Conservation (phyloP, 208 protist species). For the Herpetomonas samuelpessoai region DNA sequence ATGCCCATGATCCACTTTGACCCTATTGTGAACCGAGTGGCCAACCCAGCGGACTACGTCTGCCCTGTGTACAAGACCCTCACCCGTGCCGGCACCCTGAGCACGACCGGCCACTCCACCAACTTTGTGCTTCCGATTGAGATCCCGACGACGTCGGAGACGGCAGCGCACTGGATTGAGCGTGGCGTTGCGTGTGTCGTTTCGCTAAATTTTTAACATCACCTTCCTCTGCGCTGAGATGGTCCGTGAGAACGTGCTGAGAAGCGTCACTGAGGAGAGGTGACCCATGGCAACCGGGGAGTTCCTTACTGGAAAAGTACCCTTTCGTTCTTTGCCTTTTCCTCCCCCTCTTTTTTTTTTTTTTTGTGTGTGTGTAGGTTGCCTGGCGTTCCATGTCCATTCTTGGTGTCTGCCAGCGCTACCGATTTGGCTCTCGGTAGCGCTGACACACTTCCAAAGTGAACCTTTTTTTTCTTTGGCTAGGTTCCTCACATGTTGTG, state of each 20-base stretch:
- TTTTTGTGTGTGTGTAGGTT: background rate
- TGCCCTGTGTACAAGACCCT: conserved; percentile 98
- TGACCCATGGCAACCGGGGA: too few species aligned
- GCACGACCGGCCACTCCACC: conserved; percentile 98
- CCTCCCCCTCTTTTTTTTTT: conserved; percentile 3
- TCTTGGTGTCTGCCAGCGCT: too few species aligned
- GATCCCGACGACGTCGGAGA: conserved; percentile 84
- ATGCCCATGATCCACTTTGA: conserved; percentile 94
- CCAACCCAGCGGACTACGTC: conserved; percentile 75
- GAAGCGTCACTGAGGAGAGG: too few species aligned
- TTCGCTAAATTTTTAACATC: conserved; percentile 87
- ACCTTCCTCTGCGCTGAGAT: too few species aligned
- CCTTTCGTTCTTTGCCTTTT: background rate
- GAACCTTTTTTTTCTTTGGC: too few species aligned
- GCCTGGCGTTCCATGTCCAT: too few species aligned
- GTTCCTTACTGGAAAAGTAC: too few species aligned
- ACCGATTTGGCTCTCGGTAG: too few species aligned
- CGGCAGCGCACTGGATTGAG: conserved; percentile 93
- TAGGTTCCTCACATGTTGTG: too few species aligned
- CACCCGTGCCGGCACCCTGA: conserved; percentile 93
- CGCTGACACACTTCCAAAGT: too few species aligned
- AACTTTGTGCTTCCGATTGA: conserved; percentile 97
- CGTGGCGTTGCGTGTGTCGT: conserved; percentile 91
- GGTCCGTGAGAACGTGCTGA: too few species aligned
- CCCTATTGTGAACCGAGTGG: conserved; percentile 63